Conservation (phyloP, 2,329 filamentous ascomycete species). For the Celoporthe dispersa region DNA sequence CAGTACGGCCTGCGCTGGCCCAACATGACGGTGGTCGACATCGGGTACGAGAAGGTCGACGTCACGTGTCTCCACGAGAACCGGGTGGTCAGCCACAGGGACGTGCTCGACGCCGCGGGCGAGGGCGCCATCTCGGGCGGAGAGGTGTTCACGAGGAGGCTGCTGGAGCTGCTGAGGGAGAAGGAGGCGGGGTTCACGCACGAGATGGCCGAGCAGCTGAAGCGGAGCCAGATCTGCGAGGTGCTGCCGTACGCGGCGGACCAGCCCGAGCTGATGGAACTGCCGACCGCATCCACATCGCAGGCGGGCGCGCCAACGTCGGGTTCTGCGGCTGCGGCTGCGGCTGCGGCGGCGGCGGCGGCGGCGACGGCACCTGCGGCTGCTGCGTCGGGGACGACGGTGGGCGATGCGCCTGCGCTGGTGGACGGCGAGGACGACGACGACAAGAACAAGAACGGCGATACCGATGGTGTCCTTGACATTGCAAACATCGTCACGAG, state of each 20-base stretch:
- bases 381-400: slow-evolving; percentile 28
- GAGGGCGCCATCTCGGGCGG: slow-evolving; percentile 71
- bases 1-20: slow-evolving; percentile 79
- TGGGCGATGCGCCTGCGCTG: slow-evolving; percentile 40
- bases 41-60: slow-evolving; percentile 91
- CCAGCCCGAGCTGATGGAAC: slow-evolving; percentile 51
- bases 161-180: slow-evolving; percentile 66
- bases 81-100: slow-evolving; percentile 69
- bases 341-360: slow-evolving; percentile 20
- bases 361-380: slow-evolving; percentile 35
- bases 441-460: slow-evolving; percentile 47
- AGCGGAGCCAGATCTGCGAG: slow-evolving; percentile 69
- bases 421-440: slow-evolving; percentile 42
- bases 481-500: slow-evolving; percentile 84
- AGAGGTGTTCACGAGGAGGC: slow-evolving; percentile 78
- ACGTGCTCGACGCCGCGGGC: slow-evolving; percentile 53
- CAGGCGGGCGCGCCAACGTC: slow-evolving; percentile 32
- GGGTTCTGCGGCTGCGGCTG: slow-evolving; percentile 34
- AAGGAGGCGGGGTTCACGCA: slow-evolving; percentile 60
- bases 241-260: slow-evolving; percentile 62
- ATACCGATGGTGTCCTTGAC: slow-evolving; percentile 76
- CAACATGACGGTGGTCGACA: slow-evolving; percentile 85
- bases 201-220: slow-evolving; percentile 73
- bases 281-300: slow-evolving; percentile 45
- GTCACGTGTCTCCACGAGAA: slow-evolving; percentile 89